Base-by-base conservation (phyloP, 208 protist genomes). In the Phytomonas serpens region DNA sequence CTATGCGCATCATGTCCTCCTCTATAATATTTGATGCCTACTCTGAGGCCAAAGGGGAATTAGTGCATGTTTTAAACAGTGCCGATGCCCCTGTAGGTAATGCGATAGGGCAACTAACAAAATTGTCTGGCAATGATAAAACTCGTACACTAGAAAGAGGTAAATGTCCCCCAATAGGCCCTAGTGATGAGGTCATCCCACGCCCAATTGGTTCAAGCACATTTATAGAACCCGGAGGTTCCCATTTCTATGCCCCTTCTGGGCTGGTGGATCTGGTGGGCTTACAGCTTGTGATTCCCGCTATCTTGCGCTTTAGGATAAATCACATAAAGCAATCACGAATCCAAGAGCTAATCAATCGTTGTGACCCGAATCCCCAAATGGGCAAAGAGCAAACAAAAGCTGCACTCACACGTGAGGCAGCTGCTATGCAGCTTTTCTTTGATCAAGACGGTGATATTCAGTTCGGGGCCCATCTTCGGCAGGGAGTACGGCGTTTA, bases 21-120 rank as follows among this genome's bases (percentile, higher is more conserved):
- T 57, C 67, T 16, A 61, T 72, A 30, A 40, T 87, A 68, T 81
- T 87, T 37, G 79, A 88, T 62, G 40, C 78, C 31, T 83, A 84
- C 75, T 71, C 65, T 34, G 87, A 93, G 71, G 68, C 90, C n/a
- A 82, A 81, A 33, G 85, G 79, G 5, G 84, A 90, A 71, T 64
- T 84, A 47, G 47, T 57, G 0, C 47, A 57, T 19, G 47, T 57
- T 57, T 57, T 57, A 57, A 57, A 57, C 2, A 57, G 19, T 57
- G 5, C 23, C 27, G 47, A 4, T 27, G 47, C 6, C 19, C 47
- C 47, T 27, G 2, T 57, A 57, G 47, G 47, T 2, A 57, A 57
- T 57, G 16, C 47, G 19, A 23, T 27, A 19, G 19, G 4, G 47
- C 10, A 57, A 27, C 47, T 27, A 1, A 27, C 47, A 57, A 57